phyloP scores from a whole-genome alignment of 371 early-diverging fungal species.

The Mucor sp. region DNA sequence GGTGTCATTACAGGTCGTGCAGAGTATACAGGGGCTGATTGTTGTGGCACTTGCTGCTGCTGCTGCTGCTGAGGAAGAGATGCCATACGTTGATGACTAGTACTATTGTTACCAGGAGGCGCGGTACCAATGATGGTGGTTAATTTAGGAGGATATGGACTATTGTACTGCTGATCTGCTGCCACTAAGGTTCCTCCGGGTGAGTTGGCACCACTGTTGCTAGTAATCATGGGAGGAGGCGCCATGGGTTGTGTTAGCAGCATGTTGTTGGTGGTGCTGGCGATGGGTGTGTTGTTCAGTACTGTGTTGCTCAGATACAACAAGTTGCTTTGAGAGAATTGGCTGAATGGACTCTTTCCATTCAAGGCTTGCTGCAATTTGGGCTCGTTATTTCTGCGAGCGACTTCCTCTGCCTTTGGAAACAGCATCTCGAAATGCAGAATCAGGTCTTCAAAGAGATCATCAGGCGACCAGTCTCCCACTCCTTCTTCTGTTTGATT shows the following conservation, averaged over 20 bases:
- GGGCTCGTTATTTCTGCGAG: constrained; percentile 12
- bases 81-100: neutral
- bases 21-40: neutral
- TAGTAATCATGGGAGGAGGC: constrained; percentile 1
- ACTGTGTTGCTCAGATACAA: constrained; percentile 9
- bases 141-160: constrained; percentile 10
- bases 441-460: constrained; percentile 36
- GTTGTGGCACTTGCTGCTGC: neutral
- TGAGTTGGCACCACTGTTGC: neutral
- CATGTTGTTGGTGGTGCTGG: constrained; percentile 4
- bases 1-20: neutral
- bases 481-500: constrained; percentile 37
- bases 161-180: neutral
- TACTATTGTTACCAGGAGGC: neutral
- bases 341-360: constrained; percentile 20
- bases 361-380: constrained; percentile 17
- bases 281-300: neutral
- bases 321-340: constrained; percentile 25
- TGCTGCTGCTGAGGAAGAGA: neutral
- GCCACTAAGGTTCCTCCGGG: neutral
- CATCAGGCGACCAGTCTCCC: constrained; percentile 32
- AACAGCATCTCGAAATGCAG: constrained; percentile 23
- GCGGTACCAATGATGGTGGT: constrained; percentile 10
- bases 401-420: constrained; percentile 18
- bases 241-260: constrained; percentile 24